Conservation (phyloP, 2,329 filamentous ascomycete species). For the Ceratocystiopsis brevicomis region DNA sequence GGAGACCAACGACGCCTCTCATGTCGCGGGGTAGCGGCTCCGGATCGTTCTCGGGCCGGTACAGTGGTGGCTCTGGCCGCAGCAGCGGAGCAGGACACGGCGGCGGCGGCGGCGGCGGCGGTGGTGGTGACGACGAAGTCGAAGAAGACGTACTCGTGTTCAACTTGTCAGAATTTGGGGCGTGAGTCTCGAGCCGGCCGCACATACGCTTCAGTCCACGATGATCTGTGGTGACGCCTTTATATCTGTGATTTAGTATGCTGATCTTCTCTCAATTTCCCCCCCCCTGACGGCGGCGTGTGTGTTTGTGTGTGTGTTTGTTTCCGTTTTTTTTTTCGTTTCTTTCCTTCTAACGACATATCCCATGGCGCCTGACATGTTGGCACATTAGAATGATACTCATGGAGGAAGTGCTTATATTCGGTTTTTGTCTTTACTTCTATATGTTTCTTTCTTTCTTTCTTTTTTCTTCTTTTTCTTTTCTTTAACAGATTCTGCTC, state of each 20-base stretch:
- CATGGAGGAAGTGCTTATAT: not conserved
- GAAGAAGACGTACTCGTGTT: conserved; percentile 56
- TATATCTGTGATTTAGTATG: too few species aligned
- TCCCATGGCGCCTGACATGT: too few species aligned
- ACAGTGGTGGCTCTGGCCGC: conserved; percentile 6
- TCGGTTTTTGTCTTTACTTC: not conserved
- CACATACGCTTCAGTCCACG: conserved; percentile 23
- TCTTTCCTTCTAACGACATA: not conserved
- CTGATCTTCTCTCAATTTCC: not conserved
- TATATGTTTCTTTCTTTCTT: not conserved
- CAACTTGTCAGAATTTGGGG: conserved; percentile 51
- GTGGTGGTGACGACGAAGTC: conserved; percentile 26
- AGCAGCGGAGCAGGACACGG: conserved; percentile 20
- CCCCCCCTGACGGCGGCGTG: not conserved
- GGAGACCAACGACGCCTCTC: conserved; percentile 22
- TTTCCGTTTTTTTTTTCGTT: not conserved
- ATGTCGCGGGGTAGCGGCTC: conserved; percentile 27
- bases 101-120: conserved; percentile 23
- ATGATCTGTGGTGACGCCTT: conserved; percentile 16
- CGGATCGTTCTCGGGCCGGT: conserved; percentile 16
- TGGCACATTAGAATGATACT: too few species aligned
- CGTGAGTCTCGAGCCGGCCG: conserved; percentile 18
- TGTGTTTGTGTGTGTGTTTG: not conserved
- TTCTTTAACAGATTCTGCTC: not conserved
- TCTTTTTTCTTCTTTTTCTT: not conserved